Evolutionary conservation across 2,329 filamentous ascomycete genomes (phyloP), one percentile per base, ranked within the genome.

Genomic region (Daldinia sp.): DNA sequence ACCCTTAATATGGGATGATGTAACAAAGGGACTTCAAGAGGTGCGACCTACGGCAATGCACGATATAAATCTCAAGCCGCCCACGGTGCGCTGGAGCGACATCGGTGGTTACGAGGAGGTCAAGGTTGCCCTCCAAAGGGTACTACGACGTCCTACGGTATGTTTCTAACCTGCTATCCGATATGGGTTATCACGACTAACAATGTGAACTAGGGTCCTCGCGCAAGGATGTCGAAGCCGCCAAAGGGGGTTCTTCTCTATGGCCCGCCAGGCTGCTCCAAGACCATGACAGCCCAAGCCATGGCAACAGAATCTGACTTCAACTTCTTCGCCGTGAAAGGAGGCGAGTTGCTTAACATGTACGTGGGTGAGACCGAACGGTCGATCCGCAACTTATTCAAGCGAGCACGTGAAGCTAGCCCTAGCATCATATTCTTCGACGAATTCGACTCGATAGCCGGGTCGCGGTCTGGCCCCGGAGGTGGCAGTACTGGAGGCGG

Each of bases 351-450:
- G 10, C 88, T 97, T 63, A 96, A 93, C 78, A 97, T 96, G 92
- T 98, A 97, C 77, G 94, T 98, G 15, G 94, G 94, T 64, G 94
- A 98, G 76, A 94, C 93, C 1, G 94, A 98, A 78, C 87, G 93
- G 9, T 89, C 90, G 6, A 85, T 97, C 39, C 88, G 94, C 34
- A 90, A 93, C 57, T 87, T 97, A 1, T 97, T 98, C 75, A 85
- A 89, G 54, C 91, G 94, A 70, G 94, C 94, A 1, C 85, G 91
- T 39, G 89, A 90, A n/a, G 94, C 93, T 7, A 88, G 89, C 52
- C 94, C 94, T 0, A 93, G 91, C 74, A 94, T 97, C 77, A 93
- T 98, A 71, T 98, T 97, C 82, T 97, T 97, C 69, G 94, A 98
- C 75, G 94, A 98, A 76, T 95, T 98, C 70, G 94, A 98, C 78